These are phyloP conservation scores for Pseudocercospora cruenta DNA, from an alignment of 2,329 filamentous ascomycete genomes.

Conservation along the genomic window DNA sequence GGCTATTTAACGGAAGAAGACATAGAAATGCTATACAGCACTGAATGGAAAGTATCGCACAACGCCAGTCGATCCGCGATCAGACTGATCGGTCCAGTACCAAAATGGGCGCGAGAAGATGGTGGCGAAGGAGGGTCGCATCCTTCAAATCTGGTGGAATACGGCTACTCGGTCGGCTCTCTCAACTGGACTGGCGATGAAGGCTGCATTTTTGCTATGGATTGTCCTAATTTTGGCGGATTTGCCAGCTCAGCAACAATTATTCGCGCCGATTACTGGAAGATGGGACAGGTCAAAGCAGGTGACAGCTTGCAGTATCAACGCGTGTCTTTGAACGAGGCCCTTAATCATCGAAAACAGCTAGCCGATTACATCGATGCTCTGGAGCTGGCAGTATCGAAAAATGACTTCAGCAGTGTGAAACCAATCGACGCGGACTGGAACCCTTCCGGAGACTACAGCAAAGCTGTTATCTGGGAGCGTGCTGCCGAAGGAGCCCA, in stretches of 20 bases:
- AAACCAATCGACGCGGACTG: constrained; percentile 36
- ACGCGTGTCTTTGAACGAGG: constrained; percentile 56
- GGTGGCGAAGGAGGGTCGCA: constrained; percentile 68
- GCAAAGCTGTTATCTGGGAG: constrained; percentile 38
- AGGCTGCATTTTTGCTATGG: constrained; percentile 62
- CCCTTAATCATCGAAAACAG: constrained; percentile 49
- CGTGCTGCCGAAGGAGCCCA: constrained; percentile 30
- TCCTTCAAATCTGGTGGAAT: constrained; percentile 57
- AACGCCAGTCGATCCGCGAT: constrained; percentile 65
- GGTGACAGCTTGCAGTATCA: constrained; percentile 59
- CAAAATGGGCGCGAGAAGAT: constrained; percentile 61
- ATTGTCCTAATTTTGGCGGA: constrained; percentile 64
- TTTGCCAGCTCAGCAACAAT: constrained; percentile 62
- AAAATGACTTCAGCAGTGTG: constrained; percentile 38
- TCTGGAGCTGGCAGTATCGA: constrained; percentile 47
- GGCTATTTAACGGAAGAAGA: constrained; percentile 57
- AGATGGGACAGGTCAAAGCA: constrained; percentile 64
- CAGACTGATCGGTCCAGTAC: constrained; percentile 61
- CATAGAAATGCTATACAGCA: constrained; percentile 61
- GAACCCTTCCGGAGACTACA: constrained; percentile 31
- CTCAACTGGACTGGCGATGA: constrained; percentile 66
- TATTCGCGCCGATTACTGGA: constrained; percentile 63
- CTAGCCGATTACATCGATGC: constrained; percentile 51
- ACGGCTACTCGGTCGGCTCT: constrained; percentile 62
- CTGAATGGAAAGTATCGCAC: constrained; percentile 64